Base-by-base conservation (phyloP, 371 early-diverging fungal species). In the Sanchytrium tribonematis region DNA sequence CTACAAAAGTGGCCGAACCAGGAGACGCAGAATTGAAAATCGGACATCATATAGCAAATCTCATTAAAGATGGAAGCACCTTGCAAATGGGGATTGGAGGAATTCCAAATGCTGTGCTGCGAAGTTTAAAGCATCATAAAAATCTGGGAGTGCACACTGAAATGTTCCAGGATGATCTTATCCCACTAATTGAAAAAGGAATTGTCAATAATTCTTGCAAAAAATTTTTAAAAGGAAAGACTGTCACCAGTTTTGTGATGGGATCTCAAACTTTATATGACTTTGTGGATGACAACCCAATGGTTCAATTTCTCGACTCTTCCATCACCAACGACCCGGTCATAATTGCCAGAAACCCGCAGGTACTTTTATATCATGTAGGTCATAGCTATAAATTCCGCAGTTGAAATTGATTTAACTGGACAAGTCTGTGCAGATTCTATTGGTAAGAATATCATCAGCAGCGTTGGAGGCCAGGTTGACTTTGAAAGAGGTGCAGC, bases 401-500 rank as follows among this genome's bases (percentile, higher is more conserved):
- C 80, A 1, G 66, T 80, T n/a, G 79, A 79, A 68, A 74, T 80
- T 17, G 81, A 80, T 69, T 48, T 80, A 28, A 78, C 81, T 17
- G 81, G 81, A 17, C 80, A 79, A 69, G 80, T 79, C 22, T 78
- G 78, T 68, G 80, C 78, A 1, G 77, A 80, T 68, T 76, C 76
- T 28, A 71, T 80, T 27, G 81, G 81, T 1, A 73, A 68, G 65
- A 48, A 65, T 1, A 71, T 75, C 73, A 75, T 80, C 31, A 74
- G 74, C 28, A 80, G 80, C 28, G 79, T 80, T 0, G 80, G 80
- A 1, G 79, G 80, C 1, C 80, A 80, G 69, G 73, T 79, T 29
- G 80, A 80, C 48, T 80, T 80, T 68, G 81, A 80, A 70, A 70
- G 77, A 1, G 81, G 80, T 28, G 81, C 81, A 1, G 78, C 81